These are phyloP conservation scores for Wallacemonas collosoma DNA, from an alignment of 208 protist species.

Conservation along the genomic window DNA sequence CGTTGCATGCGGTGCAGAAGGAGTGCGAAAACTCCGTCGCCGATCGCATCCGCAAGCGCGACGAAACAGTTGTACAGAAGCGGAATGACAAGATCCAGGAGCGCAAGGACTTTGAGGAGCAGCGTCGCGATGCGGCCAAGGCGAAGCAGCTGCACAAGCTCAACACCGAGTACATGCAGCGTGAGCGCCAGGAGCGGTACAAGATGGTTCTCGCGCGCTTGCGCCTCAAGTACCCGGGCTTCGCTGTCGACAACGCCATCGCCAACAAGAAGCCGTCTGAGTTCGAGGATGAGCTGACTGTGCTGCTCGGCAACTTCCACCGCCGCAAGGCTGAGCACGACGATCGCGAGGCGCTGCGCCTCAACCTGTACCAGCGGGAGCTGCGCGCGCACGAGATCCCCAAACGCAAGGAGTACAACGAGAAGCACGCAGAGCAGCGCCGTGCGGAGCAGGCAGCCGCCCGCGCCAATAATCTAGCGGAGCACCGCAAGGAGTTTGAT, in stretches of 20 bases:
- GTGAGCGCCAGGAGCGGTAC: slow-evolving; percentile 57
- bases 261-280: slow-evolving; percentile 45
- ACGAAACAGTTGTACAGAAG: slow-evolving; percentile 36
- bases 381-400: slow-evolving; percentile 74
- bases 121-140: slow-evolving; percentile 45
- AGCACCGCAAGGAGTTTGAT: slow-evolving; percentile 86
- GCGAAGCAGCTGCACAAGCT: slow-evolving; percentile 45
- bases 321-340: slow-evolving; percentile 46
- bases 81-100: slow-evolving; percentile 39
- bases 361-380: slow-evolving; percentile 77
- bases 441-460: slow-evolving; percentile 54
- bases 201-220: slow-evolving; percentile 66
- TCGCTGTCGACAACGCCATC: slow-evolving; percentile 58
- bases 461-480: slow-evolving; percentile 64
- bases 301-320: slow-evolving; percentile 54
- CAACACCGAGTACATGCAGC: slow-evolving; percentile 57
- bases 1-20: slow-evolving; percentile 48
- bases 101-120: slow-evolving; percentile 50
- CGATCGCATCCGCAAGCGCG: slow-evolving; percentile 38
- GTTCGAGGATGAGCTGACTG: slow-evolving; percentile 79
- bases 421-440: slow-evolving; percentile 49
- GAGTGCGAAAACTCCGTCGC: slow-evolving; percentile 37
- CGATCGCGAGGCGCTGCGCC: slow-evolving; percentile 52
- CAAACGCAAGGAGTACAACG: slow-evolving; percentile 55
- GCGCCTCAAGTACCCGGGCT: slow-evolving; percentile 73